A percentile compares a stretch with the other conserved stretches of the same genome.
These are phyloP conservation scores for Myochromella boudieri DNA, from an alignment of 768 basidiomycete genomes.

Conservation along the genomic window DNA sequence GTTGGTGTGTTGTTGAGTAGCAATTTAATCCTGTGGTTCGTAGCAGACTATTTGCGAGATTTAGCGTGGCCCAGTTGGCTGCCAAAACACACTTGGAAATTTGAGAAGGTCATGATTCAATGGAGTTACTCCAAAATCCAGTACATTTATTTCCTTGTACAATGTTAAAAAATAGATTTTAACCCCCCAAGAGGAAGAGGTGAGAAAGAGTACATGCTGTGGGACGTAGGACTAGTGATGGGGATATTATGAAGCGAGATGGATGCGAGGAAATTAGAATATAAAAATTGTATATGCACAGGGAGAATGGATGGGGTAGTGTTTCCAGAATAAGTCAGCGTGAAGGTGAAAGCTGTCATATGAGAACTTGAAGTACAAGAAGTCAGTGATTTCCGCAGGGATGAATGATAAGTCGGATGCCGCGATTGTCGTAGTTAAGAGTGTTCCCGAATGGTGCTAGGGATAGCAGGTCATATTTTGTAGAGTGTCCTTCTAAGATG, in stretches of 20 bases:
- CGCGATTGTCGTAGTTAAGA: slow-evolving; percentile 11
- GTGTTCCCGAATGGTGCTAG: slow-evolving; percentile 6
- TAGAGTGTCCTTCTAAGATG: slow-evolving; percentile 17
- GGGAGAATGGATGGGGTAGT: slow-evolving; percentile 4
- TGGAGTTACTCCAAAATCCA: too few species aligned
- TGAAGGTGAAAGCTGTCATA: slow-evolving; percentile 14
- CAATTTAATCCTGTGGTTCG: too few species aligned
- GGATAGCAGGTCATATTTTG: slow-evolving; percentile 12
- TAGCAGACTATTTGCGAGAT: too few species aligned
- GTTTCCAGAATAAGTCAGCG: slow-evolving; percentile 8
- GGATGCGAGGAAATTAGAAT: slow-evolving; percentile 15
- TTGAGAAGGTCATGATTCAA: too few species aligned
- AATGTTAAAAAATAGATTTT: slow-evolving; percentile 8
- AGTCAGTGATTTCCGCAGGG: slow-evolving; percentile 16
- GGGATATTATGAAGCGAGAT: slow-evolving; percentile 20
- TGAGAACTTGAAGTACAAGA: slow-evolving; percentile 6
- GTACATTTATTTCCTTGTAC: slow-evolving; percentile 11
- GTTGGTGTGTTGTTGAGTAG: too few species aligned
- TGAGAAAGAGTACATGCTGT: slow-evolving; percentile 13
- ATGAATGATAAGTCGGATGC: slow-evolving; percentile 11
- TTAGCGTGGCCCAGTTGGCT: too few species aligned
- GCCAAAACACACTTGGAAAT: too few species aligned
- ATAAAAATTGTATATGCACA: slow-evolving; percentile 13
- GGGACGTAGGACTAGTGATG: slow-evolving; percentile 6
- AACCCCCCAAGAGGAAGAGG: slow-evolving; percentile 5